Conservation (phyloP, 2,329 filamentous ascomycete genomes). For the Claviceps capensis region DNA sequence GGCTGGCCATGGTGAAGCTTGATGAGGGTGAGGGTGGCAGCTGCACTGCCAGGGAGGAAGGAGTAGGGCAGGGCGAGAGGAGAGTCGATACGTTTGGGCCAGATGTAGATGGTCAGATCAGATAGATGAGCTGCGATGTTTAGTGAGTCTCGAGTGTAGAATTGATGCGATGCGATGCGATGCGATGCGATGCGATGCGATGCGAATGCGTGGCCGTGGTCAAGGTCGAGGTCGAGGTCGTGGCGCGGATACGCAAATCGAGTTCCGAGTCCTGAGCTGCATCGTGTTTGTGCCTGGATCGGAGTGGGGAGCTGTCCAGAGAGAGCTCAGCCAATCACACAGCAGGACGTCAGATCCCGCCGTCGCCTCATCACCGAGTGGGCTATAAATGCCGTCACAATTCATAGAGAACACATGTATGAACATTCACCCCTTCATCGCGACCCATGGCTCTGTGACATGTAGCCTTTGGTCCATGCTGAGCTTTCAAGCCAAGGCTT, state of each 20-base stretch:
- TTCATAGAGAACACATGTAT: no score
- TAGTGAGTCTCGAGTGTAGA: not conserved
- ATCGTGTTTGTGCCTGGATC: not conserved
- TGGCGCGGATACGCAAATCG: not conserved
- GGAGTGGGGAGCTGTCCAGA: not conserved
- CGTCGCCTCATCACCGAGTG: no score
- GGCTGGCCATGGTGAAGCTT: conserved; percentile 36
- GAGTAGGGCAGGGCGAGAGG: not conserved
- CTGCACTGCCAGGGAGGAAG: not conserved
- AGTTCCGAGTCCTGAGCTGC: not conserved
- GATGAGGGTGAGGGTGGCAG: not conserved
- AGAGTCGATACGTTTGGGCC: not conserved
- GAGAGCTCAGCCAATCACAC: not conserved
- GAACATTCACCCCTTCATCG: no score
- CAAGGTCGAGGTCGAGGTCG: not conserved
- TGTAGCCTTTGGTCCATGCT: no score
- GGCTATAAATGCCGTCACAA: no score
- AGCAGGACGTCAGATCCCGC: not conserved
- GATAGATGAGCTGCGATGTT: not conserved
- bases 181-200: not conserved
- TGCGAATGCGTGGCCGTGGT: not conserved
- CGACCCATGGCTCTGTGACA: no score
- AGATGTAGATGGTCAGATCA: not conserved
- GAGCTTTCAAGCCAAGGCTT: no score
- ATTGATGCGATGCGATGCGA: not conserved